Evolutionary conservation across 2,329 filamentous ascomycete genomes (phyloP), one percentile per base, ranked within the genome.

Genomic region (Apiospora kogelbergensis): DNA sequence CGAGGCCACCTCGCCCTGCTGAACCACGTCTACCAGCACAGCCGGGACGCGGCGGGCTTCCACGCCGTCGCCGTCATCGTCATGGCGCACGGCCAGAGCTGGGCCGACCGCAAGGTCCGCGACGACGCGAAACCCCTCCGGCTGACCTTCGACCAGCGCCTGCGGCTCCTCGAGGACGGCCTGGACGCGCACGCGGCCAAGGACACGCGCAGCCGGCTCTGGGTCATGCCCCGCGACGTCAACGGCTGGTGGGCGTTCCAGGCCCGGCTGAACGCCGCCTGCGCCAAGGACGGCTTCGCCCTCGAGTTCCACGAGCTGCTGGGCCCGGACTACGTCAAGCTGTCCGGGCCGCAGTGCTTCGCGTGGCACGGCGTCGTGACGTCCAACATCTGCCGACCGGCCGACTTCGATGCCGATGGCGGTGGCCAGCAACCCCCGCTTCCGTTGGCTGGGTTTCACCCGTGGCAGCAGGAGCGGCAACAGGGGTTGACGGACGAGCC

Each of bases 1-100:
- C 72, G 69, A 6, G 79, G 80, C 0, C 80, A 82, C 63, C 60
- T 77, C 0, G 69, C 77, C 0, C 74, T 81, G 3, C 75, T 82
- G 0, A 67, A 68, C 0, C 73, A 80, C 66, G 75, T 75, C 10
- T 76, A 77, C 44, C 63, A 68, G 0, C 73, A 78, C 53, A 57
- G 37, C 24, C 42, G 20, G 6, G 10, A 22, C 20, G 26, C 48
- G 2, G 6, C 15, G 6, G 26, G 26, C 24, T 57, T 57, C 48
- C 17, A 46, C 42, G 22, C n/a, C 41, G 22, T 37, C 24, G 53
- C 48, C 37, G 33, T 30, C 44, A 4, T 63, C 66, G 48, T 42
- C 15, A 53, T 68, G 41, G 42, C 60, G 9, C 67, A 68, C 60
- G 67, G 60, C 44, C n/a, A 65, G 42, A 33, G 30, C 67, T 68